Conservation (phyloP, 2,329 filamentous ascomycete genomes). For the Pseudogymnoascus sp. region DNA sequence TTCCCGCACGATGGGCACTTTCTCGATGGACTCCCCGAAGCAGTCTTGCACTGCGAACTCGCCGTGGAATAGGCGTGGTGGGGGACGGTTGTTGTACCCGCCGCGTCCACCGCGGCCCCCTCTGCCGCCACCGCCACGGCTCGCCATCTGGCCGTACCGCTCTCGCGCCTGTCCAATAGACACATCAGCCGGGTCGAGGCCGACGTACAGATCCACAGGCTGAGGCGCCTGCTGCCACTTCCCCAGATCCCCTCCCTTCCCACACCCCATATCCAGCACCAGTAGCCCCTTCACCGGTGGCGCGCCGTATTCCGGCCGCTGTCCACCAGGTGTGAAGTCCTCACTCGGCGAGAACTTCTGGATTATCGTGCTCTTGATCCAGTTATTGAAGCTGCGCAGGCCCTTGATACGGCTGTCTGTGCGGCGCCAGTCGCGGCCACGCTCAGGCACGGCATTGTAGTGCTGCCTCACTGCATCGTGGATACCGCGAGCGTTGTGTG, state of each 20-base stretch:
- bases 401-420: constrained; percentile 95
- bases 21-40: constrained; percentile 74
- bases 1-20: constrained; percentile 71
- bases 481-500: constrained; percentile 43
- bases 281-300: constrained; percentile 50
- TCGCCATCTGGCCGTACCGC: constrained; percentile 67
- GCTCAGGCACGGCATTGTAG: constrained; percentile 92
- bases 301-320: constrained; percentile 33
- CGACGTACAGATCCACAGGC: constrained; percentile 84
- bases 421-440: constrained; percentile 87
- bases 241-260: constrained; percentile 88
- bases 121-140: constrained; percentile 42
- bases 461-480: constrained; percentile 86
- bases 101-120: constrained; percentile 37
- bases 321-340: constrained; percentile 56
- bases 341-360: constrained; percentile 89
- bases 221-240: constrained; percentile 98
- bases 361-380: constrained; percentile 96
- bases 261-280: constrained; percentile 90
- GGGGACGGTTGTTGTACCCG: constrained; percentile 38
- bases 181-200: constrained; percentile 84
- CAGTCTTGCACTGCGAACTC: constrained; percentile 90
- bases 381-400: constrained; percentile 92
- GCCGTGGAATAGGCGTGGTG: constrained; percentile 64
- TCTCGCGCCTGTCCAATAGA: constrained; percentile 86